Evolutionary conservation across 176 grass and related monocot genomes (phyloP).

Genomic region (Cenchrus purpureus): DNA sequence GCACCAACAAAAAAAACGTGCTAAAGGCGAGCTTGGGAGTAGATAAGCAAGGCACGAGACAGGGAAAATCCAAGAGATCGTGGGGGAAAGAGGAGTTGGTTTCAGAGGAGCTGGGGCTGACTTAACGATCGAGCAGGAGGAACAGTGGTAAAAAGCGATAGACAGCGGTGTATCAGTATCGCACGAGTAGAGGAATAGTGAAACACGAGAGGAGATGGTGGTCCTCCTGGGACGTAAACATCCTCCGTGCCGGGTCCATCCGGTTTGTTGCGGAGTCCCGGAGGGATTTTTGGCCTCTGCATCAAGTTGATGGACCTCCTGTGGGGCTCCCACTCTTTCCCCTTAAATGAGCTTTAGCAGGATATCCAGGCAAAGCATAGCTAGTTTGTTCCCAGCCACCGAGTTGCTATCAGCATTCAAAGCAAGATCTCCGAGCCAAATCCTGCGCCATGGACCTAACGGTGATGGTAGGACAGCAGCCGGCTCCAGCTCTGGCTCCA

Average conservation of each 20-base stretch:
- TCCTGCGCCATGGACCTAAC: constrained; percentile 41
- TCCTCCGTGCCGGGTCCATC: constrained; percentile 41
- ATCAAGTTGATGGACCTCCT: constrained; percentile 1
- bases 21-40: not conserved
- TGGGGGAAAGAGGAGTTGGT: not conserved
- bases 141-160: constrained; percentile 11
- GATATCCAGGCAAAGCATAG: constrained; percentile 38
- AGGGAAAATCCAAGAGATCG: not conserved
- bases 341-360: constrained; percentile 33
- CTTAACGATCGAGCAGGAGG: not conserved
- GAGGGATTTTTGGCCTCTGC: constrained; percentile 4
- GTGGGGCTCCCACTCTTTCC: constrained; percentile 1
- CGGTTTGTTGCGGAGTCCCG: constrained; percentile 44
- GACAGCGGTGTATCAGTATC: not conserved
- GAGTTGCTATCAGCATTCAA: constrained; percentile 51
- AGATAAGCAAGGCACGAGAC: not conserved
- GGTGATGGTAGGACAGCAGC: constrained; percentile 23
- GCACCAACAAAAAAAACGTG: not conserved
- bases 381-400: constrained; percentile 19
- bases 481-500: not conserved
- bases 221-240: constrained; percentile 34
- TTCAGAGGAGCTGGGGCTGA: not conserved
- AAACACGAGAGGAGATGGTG: not conserved
- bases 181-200: constrained; percentile 6
- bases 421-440: constrained; percentile 40